Conservation (phyloP, 2,329 filamentous ascomycete species). For the Magnaporthiopsis incrustans region DNA sequence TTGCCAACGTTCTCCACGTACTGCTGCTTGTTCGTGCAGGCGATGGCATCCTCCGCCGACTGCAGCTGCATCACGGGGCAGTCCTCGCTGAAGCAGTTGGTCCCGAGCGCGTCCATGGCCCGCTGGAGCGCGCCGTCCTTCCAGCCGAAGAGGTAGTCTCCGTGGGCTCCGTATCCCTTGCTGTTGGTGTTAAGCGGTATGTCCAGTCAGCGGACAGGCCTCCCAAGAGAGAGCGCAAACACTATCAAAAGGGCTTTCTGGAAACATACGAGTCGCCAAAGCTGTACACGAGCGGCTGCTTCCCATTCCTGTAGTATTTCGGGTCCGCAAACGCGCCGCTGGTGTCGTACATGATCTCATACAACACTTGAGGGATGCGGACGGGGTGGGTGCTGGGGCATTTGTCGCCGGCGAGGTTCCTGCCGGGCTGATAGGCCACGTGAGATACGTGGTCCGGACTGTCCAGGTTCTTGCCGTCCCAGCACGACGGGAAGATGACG, state of each 20-base stretch:
- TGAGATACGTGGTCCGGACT: constrained; percentile 30
- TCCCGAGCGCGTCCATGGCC: constrained; percentile 9
- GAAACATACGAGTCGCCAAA: neutral
- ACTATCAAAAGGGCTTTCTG: neutral
- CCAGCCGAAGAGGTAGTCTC: constrained; percentile 12
- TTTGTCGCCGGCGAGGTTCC: neutral
- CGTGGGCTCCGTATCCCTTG: constrained; percentile 10
- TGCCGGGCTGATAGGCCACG: constrained; percentile 1
- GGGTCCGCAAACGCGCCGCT: constrained; percentile 1
- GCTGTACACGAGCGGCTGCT: constrained; percentile 2
- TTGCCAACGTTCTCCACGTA: constrained; percentile 8
- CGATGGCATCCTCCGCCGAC: constrained; percentile 6
- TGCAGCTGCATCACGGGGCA: constrained; percentile 9
- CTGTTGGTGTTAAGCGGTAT: neutral
- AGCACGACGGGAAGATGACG: constrained; percentile 28
- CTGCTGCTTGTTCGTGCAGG: constrained; percentile 10
- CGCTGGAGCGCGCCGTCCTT: constrained; percentile 10
- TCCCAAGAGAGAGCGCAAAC: neutral
- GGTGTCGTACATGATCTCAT: constrained; percentile 7
- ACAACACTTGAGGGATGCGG: constrained; percentile 5
- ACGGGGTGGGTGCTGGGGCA: constrained; percentile 5
- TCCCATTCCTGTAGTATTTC: constrained; percentile 2
- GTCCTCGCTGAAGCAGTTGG: constrained; percentile 5
- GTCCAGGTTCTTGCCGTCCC: constrained; percentile 35
- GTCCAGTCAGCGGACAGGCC: neutral